phyloP scores from a whole-genome alignment of 148 eudicot species.

The Nepenthes gracilis region DNA sequence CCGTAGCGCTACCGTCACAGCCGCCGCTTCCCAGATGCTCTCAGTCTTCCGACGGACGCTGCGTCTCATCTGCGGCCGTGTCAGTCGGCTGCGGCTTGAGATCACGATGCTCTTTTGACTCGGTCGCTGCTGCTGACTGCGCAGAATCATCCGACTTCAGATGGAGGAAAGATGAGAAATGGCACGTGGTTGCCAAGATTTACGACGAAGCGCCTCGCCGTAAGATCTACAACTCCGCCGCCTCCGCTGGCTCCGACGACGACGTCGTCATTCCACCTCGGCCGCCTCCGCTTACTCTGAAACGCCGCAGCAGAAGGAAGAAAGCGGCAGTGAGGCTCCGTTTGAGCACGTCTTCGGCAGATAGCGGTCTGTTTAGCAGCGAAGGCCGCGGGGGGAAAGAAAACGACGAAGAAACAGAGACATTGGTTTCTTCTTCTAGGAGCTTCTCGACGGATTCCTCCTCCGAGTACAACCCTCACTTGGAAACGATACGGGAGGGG shows the following conservation, averaged over 20 bases:
- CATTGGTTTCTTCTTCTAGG: conserved; percentile 38
- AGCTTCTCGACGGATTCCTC: conserved; percentile 37
- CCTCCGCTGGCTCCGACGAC: conserved; percentile 19
- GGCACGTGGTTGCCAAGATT: conserved; percentile 49
- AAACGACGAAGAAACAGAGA: conserved; percentile 23
- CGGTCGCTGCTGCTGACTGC: neutral
- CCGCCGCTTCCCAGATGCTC: conserved; percentile 8
- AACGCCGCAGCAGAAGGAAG: conserved; percentile 14
- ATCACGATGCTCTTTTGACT: neutral
- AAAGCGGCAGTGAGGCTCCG: conserved; percentile 16
- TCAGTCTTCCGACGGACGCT: conserved; percentile 34
- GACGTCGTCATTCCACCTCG: conserved; percentile 20
- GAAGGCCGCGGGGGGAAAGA: conserved; percentile 10
- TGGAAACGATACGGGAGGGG: conserved; percentile 21
- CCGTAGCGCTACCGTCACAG: conserved; percentile 4
- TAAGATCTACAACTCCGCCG: conserved; percentile 54
- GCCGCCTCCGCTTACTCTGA: conserved; percentile 9
- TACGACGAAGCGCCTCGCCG: conserved; percentile 32
- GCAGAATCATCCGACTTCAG: conserved; percentile 11
- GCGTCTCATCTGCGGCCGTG: conserved; percentile 11
- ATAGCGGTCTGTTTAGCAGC: conserved; percentile 29
- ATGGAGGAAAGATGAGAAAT: conserved; percentile 40
- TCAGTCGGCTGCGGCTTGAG: conserved; percentile 19
- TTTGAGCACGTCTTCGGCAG: conserved; percentile 27
- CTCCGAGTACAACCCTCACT: conserved; percentile 17